Percentiles rank a stretch among this genome's conserved stretches.
phyloP scores from a whole-genome alignment of 2,329 filamentous ascomycete species.

The Parafenestella ontariensis region DNA sequence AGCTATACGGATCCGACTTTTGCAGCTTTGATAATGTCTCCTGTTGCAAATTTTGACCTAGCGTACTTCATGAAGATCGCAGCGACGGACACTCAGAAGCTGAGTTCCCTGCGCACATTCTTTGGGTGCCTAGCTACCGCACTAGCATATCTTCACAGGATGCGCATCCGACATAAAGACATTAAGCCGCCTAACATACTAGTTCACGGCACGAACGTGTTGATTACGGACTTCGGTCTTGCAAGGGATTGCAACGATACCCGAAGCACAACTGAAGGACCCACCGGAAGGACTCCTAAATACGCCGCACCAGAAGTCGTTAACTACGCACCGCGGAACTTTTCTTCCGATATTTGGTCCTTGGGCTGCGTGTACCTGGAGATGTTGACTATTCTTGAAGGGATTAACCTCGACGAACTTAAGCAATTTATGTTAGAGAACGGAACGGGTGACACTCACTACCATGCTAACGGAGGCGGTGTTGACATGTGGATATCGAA shows the following conservation, averaged over 20 bases:
- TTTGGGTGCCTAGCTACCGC: conserved; percentile 35
- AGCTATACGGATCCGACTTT: conserved; percentile 38
- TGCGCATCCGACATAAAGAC: conserved; percentile 37
- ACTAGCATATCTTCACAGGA: conserved; percentile 31
- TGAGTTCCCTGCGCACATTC: background rate
- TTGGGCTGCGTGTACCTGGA: conserved; percentile 23
- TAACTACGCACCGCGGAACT: conserved; percentile 13
- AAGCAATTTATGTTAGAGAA: background rate
- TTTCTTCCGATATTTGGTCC: conserved; percentile 20
- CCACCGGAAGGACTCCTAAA: conserved; percentile 4
- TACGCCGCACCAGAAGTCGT: conserved; percentile 25
- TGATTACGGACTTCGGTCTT: conserved; percentile 39
- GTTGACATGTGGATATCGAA: background rate
- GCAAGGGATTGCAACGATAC: conserved; percentile 16
- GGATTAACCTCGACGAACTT: background rate
- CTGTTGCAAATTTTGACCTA: conserved; percentile 24
- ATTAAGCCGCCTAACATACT: conserved; percentile 38
- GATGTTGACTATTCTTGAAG: conserved; percentile 4
- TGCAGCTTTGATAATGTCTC: conserved; percentile 33
- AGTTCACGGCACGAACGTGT: conserved; percentile 18
- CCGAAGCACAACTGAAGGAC: conserved; percentile 13
- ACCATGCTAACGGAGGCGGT: background rate
- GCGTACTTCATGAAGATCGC: conserved; percentile 12
- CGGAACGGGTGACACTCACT: background rate
- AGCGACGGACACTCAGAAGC: background rate